Evolutionary conservation across 108 stramenopile species (phyloP).

Genomic region (Cyclotella baltica): DNA sequence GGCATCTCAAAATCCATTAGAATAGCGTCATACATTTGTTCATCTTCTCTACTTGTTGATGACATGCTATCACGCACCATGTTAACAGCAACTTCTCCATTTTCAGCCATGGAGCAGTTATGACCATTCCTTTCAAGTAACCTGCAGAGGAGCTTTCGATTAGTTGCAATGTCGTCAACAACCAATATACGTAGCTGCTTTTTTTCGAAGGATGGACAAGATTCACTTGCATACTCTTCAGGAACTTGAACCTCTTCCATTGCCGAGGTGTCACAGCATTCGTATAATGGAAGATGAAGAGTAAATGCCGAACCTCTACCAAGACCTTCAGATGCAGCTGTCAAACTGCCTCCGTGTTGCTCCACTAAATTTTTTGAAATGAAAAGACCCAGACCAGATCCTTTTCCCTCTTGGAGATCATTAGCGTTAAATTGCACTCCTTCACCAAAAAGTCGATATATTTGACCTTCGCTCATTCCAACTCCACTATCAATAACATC

Average conservation of each 20-base stretch:
- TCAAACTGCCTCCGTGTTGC: slow-evolving; percentile 57
- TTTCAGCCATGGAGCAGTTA: slow-evolving; percentile 36
- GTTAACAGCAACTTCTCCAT: slow-evolving; percentile 50
- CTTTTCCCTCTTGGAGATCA: slow-evolving; percentile 67
- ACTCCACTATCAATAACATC: slow-evolving; percentile 64
- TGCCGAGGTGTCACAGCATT: neutral
- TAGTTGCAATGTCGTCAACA: slow-evolving; percentile 40
- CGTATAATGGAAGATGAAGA: slow-evolving; percentile 58
- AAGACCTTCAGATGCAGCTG: slow-evolving; percentile 55
- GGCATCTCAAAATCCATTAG: slow-evolving; percentile 61
- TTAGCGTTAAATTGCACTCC: slow-evolving; percentile 75
- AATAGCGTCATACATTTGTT: slow-evolving; percentile 36
- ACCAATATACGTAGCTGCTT: slow-evolving; percentile 19
- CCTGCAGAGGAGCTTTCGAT: slow-evolving; percentile 51
- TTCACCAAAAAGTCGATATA: slow-evolving; percentile 55
- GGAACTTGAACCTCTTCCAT: neutral
- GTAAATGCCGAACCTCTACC: slow-evolving; percentile 58
- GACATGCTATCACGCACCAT: slow-evolving; percentile 22
- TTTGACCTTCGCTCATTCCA: slow-evolving; percentile 61
- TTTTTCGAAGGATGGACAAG: neutral
- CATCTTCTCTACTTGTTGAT: neutral
- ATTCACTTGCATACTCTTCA: slow-evolving; percentile 2
- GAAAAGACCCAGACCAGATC: slow-evolving; percentile 73
- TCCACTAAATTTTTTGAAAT: slow-evolving; percentile 75
- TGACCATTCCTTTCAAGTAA: slow-evolving; percentile 49